A percentile compares a stretch with the other conserved stretches of the same genome.
Evolutionary conservation across 192 early-diverging fungal genomes (phyloP).

Genomic region (Rhizophagus clarus): DNA sequence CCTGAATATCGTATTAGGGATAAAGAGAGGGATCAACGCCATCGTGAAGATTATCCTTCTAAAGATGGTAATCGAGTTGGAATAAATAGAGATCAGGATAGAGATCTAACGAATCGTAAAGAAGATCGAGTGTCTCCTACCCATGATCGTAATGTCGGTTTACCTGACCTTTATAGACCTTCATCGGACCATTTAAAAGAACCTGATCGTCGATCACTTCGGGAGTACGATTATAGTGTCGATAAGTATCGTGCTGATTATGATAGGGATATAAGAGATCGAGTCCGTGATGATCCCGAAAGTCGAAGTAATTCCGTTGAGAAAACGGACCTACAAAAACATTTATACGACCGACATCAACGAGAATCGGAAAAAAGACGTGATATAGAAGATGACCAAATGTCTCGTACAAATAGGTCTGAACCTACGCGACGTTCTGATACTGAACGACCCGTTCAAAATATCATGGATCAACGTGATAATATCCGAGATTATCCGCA

Average conservation of each 20-base stretch:
- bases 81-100: neutral
- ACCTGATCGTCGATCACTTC: constrained; percentile 9
- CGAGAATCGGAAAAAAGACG: constrained; percentile 2
- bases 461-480: constrained; percentile 9
- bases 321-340: neutral
- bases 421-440: neutral
- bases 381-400: neutral
- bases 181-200: constrained; percentile 14
- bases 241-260: constrained; percentile 18
- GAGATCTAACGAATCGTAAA: neutral
- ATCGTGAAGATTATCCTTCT: neutral
- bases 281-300: neutral
- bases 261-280: constrained; percentile 5
- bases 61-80: neutral
- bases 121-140: neutral
- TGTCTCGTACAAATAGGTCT: neutral
- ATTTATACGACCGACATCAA: neutral
- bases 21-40: constrained; percentile 3
- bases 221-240: neutral
- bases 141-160: neutral
- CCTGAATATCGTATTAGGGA: constrained; percentile 12
- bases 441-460: neutral
- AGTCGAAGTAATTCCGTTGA: neutral
- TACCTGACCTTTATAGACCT: constrained; percentile 20
- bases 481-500: neutral